Percentiles rank a stretch among this genome's conserved stretches.
These are phyloP conservation scores for Ustilago bromivora DNA, from an alignment of 1,284 basidiomycete genomes.

Conservation along the genomic window DNA sequence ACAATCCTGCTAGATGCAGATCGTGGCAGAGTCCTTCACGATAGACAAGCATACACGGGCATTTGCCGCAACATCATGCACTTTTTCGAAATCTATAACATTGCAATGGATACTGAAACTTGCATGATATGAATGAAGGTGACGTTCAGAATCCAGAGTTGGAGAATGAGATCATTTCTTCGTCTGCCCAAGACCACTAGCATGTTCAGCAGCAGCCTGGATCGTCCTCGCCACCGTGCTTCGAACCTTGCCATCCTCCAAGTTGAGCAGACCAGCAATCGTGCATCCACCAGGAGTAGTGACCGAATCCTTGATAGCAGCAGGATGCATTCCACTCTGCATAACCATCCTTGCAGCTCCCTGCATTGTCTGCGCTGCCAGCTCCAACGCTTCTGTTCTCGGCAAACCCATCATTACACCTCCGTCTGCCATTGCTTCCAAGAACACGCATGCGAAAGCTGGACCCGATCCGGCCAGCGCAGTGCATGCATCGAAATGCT, in stretches of 20 bases:
- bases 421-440: slow-evolving; percentile 99
- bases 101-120: slow-evolving; percentile 1
- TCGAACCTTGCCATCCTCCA: slow-evolving; percentile 93
- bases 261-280: slow-evolving; percentile 91
- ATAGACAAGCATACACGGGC: slow-evolving; percentile 10
- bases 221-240: slow-evolving; percentile 96
- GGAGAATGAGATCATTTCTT: slow-evolving; percentile 27
- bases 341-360: slow-evolving; percentile 96
- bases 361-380: slow-evolving; percentile 96
- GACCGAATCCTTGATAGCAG: slow-evolving; percentile 96
- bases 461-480: slow-evolving; percentile 96
- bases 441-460: slow-evolving; percentile 94
- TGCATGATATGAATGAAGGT: background rate
- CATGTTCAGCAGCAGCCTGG: slow-evolving; percentile 74
- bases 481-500: slow-evolving; percentile 94
- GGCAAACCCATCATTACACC: slow-evolving; percentile 99
- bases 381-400: slow-evolving; percentile 88
- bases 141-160: background rate
- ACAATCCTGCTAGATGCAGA: background rate
- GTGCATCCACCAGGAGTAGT: slow-evolving; percentile 99
- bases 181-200: slow-evolving; percentile 61
- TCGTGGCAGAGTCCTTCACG: background rate
- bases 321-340: slow-evolving; percentile 87
- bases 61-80: background rate
- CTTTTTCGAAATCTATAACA: slow-evolving; percentile 6